Evolutionary conservation across 257 asterid genomes (phyloP).

Genomic region (Solanum bulbocastanum): DNA sequence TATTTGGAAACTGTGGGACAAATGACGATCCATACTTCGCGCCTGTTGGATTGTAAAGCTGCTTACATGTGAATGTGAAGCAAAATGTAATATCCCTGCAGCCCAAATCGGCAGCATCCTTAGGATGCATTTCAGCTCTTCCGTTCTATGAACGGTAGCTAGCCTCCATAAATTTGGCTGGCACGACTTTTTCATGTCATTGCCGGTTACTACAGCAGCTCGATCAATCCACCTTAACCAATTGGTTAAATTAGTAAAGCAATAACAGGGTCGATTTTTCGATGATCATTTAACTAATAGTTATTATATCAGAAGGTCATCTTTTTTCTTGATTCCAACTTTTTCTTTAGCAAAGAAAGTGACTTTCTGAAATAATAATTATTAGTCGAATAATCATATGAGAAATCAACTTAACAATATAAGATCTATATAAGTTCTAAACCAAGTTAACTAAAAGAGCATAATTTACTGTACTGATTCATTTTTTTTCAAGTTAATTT

Average conservation of each 20-base stretch:
- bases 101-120: constrained; percentile 72
- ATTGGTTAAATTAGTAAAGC: background rate
- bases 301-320: background rate
- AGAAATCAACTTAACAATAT: background rate
- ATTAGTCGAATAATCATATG: background rate
- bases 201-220: constrained; percentile 42
- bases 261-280: background rate
- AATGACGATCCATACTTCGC: constrained; percentile 52
- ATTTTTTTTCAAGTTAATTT: background rate
- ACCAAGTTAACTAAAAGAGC: background rate
- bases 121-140: constrained; percentile 61
- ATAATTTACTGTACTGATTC: background rate
- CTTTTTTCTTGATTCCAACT: background rate
- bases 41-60: constrained; percentile 74
- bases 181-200: constrained; percentile 21
- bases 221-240: constrained; percentile 56
- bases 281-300: background rate
- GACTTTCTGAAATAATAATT: background rate
- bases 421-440: background rate
- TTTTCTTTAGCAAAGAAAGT: background rate
- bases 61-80: constrained; percentile 47
- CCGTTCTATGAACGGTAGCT: constrained; percentile 73
- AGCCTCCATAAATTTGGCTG: constrained; percentile 61
- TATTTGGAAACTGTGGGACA: constrained; percentile 43
- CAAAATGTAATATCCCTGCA: constrained; percentile 50